Evolutionary conservation across 495 filamentous ascomycete genomes (phyloP).

Genomic region (Hypoxylon subgilvum): DNA sequence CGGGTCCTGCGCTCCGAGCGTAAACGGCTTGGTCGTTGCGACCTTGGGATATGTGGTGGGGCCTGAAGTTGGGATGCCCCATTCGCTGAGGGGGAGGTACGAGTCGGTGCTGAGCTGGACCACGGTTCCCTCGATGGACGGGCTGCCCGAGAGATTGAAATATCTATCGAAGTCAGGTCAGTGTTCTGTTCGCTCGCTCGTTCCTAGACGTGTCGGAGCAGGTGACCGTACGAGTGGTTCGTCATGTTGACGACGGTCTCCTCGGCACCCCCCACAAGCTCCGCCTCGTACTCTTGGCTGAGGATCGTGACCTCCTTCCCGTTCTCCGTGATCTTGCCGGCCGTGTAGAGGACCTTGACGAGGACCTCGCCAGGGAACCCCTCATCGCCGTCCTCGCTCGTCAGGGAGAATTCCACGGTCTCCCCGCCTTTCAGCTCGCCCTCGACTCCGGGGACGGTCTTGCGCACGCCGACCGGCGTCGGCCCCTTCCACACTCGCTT

Average conservation of each 20-base stretch:
- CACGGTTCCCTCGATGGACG: slow-evolving; percentile 76
- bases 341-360: slow-evolving; percentile 76
- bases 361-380: slow-evolving; percentile 86
- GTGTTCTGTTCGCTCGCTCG: not conserved
- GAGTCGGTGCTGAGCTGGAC: slow-evolving; percentile 72
- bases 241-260: slow-evolving; percentile 92
- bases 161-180: slow-evolving; percentile 63
- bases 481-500: slow-evolving; percentile 83
- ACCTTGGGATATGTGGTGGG: slow-evolving; percentile 66
- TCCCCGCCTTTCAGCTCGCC: slow-evolving; percentile 71
- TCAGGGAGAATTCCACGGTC: slow-evolving; percentile 75
- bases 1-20: slow-evolving; percentile 67
- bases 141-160: slow-evolving; percentile 78
- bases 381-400: slow-evolving; percentile 78
- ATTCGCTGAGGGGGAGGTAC: slow-evolving; percentile 75
- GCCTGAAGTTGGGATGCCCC: slow-evolving; percentile 69
- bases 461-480: slow-evolving; percentile 56
- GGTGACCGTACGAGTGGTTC: slow-evolving; percentile 79
- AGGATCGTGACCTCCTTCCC: slow-evolving; percentile 69
- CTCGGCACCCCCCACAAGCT: slow-evolving; percentile 74
- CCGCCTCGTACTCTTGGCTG: slow-evolving; percentile 86
- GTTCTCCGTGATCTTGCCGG: slow-evolving; percentile 65
- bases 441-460: slow-evolving; percentile 50
- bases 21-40: slow-evolving; percentile 67
- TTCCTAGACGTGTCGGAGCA: not conserved